A percentile compares a stretch with the other conserved stretches of the same genome.
phyloP scores from a whole-genome alignment of 1,284 basidiomycete genomes.

The Trichosporon sp. region DNA sequence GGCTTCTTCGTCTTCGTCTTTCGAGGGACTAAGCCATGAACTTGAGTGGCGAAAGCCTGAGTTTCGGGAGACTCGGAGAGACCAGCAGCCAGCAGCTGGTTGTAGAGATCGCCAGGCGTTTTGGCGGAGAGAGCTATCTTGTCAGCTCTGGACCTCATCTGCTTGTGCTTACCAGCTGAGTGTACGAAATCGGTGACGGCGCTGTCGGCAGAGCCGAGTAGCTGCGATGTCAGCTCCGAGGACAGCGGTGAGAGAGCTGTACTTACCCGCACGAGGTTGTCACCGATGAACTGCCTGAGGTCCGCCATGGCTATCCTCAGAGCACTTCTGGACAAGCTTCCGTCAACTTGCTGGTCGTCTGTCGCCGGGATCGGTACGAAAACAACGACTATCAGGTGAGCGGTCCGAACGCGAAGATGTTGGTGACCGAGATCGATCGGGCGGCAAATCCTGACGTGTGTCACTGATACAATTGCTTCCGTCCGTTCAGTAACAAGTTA shows the following conservation, averaged over 20 bases:
- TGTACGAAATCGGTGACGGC: conserved; percentile 82
- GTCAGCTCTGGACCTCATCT: conserved; percentile 28
- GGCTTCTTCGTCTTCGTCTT: conserved; percentile 67
- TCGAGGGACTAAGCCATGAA: conserved; percentile 75
- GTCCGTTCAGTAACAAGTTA: conserved; percentile 10
- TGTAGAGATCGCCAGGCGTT: conserved; percentile 74
- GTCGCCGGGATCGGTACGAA: neutral
- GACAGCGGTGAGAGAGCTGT: neutral
- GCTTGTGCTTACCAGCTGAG: conserved; percentile 68
- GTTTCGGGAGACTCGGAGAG: conserved; percentile 77
- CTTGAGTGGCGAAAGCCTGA: conserved; percentile 74
- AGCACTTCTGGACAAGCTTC: neutral
- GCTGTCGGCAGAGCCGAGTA: conserved; percentile 78
- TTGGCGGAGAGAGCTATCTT: conserved; percentile 74
- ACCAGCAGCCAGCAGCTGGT: conserved; percentile 72
- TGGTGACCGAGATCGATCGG: conserved; percentile 19
- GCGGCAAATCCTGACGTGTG: conserved; percentile 18
- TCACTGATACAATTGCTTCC: conserved; percentile 22
- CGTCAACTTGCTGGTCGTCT: conserved; percentile 1
- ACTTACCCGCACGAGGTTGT: conserved; percentile 77
- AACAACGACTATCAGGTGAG: neutral
- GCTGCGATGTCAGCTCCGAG: conserved; percentile 57
- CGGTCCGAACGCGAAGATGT: neutral
- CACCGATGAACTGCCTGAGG: conserved; percentile 73
- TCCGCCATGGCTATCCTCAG: conserved; percentile 36